Evolutionary conservation across 2,329 filamentous ascomycete genomes (phyloP).

Genomic region (Huntiella savannae): DNA sequence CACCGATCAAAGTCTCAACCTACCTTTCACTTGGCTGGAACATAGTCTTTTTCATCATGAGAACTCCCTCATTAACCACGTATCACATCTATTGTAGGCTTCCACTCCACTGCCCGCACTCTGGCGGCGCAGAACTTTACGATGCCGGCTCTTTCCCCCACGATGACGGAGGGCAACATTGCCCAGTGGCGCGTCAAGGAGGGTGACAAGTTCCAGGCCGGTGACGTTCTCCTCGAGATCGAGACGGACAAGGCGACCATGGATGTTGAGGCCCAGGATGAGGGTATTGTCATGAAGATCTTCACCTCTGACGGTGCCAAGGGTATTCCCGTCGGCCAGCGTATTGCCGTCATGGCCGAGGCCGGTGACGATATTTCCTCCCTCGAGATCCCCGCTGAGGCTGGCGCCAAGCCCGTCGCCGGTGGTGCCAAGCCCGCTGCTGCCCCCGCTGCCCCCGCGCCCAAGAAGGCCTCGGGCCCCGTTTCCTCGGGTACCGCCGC

Average conservation of each 20-base stretch:
- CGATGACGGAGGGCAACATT: conserved; percentile 88
- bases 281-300: conserved; percentile 74
- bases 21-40: background rate
- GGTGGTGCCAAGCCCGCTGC: conserved; percentile 5
- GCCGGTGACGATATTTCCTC: conserved; percentile 57
- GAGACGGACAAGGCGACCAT: conserved; percentile 90
- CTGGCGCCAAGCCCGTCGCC: conserved; percentile 13
- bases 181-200: conserved; percentile 72
- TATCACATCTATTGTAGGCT: conserved; percentile 26
- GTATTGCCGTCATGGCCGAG: conserved; percentile 73
- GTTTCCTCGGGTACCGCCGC: conserved; percentile 19
- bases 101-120: conserved; percentile 37
- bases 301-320: conserved; percentile 55
- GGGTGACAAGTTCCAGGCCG: conserved; percentile 62
- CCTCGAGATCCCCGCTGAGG: conserved; percentile 56
- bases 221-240: conserved; percentile 78
- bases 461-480: conserved; percentile 18
- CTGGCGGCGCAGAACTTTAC: conserved; percentile 70
- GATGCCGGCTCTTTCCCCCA: conserved; percentile 81
- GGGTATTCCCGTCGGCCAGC: conserved; percentile 54
- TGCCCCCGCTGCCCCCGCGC: conserved; percentile 7
- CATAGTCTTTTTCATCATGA: background rate
- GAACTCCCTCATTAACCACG: background rate
- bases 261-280: conserved; percentile 86
- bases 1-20: background rate